Percentiles rank a stretch among this genome's conserved stretches.
These are phyloP conservation scores for Hibiscus trionum DNA, from an alignment of 345 rosid genomes.

Conservation along the genomic window DNA sequence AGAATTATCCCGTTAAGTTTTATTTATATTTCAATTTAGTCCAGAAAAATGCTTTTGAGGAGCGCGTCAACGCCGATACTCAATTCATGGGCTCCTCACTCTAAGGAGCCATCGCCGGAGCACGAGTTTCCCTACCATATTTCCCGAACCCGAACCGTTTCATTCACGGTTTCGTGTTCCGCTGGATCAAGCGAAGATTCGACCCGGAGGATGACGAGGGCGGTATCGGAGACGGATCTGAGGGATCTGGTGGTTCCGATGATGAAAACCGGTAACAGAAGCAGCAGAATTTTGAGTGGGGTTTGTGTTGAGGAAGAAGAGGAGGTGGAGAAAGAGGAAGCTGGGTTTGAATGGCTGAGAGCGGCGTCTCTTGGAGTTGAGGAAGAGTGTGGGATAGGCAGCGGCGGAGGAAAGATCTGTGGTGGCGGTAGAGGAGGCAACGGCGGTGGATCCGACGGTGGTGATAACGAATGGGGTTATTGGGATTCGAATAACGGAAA, in stretches of 20 bases:
- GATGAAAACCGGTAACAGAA: background rate
- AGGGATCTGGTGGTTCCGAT: slow-evolving; percentile 15
- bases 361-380: slow-evolving; percentile 16
- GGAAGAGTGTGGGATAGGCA: slow-evolving; percentile 29
- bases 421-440: slow-evolving; percentile 30
- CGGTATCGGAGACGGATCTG: slow-evolving; percentile 55
- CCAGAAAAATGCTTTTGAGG: slow-evolving; percentile 50
- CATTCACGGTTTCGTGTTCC: slow-evolving; percentile 31
- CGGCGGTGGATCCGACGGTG: slow-evolving; percentile 29
- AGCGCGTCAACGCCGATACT: slow-evolving; percentile 74
- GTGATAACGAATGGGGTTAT: slow-evolving; percentile 22
- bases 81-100: slow-evolving; percentile 47
- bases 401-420: slow-evolving; percentile 39
- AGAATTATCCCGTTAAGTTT: background rate
- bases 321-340: slow-evolving; percentile 37
- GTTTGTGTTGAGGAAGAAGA: slow-evolving; percentile 34
- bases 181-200: slow-evolving; percentile 23
- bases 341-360: slow-evolving; percentile 18
- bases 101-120: slow-evolving; percentile 43
- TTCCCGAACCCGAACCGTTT: slow-evolving; percentile 16
- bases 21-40: background rate
- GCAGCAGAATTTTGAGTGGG: slow-evolving; percentile 11
- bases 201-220: slow-evolving; percentile 33
- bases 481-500: slow-evolving; percentile 29
- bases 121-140: slow-evolving; percentile 32